These are phyloP conservation scores for Carex parvula DNA, from an alignment of 176 grass and related monocot species.

Conservation along the genomic window DNA sequence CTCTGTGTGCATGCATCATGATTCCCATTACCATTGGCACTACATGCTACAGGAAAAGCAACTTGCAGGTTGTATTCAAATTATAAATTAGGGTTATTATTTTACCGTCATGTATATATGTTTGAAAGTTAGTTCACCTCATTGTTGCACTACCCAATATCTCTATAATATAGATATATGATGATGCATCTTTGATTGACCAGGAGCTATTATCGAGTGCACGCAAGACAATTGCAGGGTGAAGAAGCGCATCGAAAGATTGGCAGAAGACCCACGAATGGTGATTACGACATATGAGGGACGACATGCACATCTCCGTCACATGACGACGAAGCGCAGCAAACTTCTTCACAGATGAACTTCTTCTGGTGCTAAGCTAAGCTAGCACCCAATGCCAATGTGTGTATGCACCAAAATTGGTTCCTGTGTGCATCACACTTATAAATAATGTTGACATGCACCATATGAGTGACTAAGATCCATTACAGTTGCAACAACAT, in stretches of 20 bases:
- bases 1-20: background rate
- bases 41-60: background rate
- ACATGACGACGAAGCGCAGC: constrained; percentile 53
- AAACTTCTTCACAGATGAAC: constrained; percentile 50
- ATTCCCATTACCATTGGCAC: constrained; percentile 1
- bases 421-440: background rate
- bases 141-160: background rate
- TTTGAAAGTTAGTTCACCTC: background rate
- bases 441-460: background rate
- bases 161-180: background rate
- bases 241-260: constrained; percentile 85
- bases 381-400: too few species aligned
- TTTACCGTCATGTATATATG: background rate
- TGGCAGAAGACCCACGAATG: constrained; percentile 77
- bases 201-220: constrained; percentile 92
- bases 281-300: constrained; percentile 94
- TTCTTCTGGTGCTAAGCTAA: constrained; percentile 71
- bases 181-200: background rate
- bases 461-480: too few species aligned
- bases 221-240: constrained; percentile 76
- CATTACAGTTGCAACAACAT: too few species aligned
- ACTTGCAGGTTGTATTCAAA: background rate
- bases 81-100: background rate
- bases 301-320: constrained; percentile 79
- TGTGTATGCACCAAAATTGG: background rate